Conservation (phyloP, 495 filamentous ascomycete species). For the Penicillium manginii region DNA sequence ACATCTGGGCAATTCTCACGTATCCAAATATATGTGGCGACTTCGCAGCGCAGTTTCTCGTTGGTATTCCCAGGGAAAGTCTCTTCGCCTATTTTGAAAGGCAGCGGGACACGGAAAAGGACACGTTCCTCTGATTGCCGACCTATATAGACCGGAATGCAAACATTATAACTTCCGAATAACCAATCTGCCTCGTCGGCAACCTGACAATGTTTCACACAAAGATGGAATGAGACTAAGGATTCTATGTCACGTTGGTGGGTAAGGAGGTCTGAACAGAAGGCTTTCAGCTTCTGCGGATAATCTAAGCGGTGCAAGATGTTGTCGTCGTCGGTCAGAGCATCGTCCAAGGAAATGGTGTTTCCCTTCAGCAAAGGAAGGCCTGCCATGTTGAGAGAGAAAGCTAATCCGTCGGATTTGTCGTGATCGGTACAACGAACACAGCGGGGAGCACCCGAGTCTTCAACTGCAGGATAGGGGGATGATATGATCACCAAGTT, state of each 20-base stretch:
- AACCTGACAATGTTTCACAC: conserved; percentile 24
- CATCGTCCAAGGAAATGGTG: not conserved
- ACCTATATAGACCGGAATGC: conserved; percentile 36
- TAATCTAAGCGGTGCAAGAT: not conserved
- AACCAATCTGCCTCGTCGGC: conserved; percentile 35
- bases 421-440: too few species aligned
- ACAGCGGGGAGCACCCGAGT: too few species aligned
- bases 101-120: conserved; percentile 41
- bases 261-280: conserved; percentile 1
- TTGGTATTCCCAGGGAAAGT: conserved; percentile 39
- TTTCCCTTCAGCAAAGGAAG: not conserved
- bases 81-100: conserved; percentile 39
- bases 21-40: conserved; percentile 42
- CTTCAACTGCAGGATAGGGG: too few species aligned
- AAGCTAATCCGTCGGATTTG: too few species aligned
- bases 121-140: conserved; percentile 28
- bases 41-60: conserved; percentile 44
- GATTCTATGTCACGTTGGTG: conserved; percentile 21
- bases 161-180: conserved; percentile 44
- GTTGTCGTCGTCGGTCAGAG: not conserved
- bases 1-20: conserved; percentile 37
- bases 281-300: not conserved
- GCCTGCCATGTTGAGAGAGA: not conserved
- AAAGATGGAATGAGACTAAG: conserved; percentile 29
- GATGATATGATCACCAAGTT: too few species aligned